Evolutionary conservation across 169 alveolate genomes (phyloP).

Genomic region (Babesia sp.): DNA sequence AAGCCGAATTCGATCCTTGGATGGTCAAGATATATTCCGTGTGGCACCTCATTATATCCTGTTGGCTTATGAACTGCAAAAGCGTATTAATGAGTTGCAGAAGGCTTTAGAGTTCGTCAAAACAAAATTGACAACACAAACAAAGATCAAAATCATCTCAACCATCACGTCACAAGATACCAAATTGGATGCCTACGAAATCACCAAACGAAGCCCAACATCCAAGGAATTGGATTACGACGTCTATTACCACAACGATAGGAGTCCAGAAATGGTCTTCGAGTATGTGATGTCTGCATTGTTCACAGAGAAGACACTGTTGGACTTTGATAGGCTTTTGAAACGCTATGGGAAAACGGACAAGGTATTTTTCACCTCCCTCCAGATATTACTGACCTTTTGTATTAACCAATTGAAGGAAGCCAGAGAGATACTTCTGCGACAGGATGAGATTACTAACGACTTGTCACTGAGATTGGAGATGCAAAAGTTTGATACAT

Average conservation of each 20-base stretch:
- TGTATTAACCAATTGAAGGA: conserved; percentile 18
- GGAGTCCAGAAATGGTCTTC: not conserved
- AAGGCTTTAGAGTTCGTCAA: not conserved
- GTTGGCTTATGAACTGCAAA: not conserved
- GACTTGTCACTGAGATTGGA: conserved; percentile 7
- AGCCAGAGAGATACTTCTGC: conserved; percentile 7
- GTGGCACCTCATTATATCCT: conserved; percentile 15
- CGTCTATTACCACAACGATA: not conserved
- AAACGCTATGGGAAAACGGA: not conserved
- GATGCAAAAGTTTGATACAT: conserved; percentile 27
- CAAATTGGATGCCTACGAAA: not conserved
- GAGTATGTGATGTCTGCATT: not conserved
- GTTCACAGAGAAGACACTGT: conserved; percentile 2
- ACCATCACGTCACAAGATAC: not conserved
- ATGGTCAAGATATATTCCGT: conserved; percentile 6
- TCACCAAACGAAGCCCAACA: not conserved
- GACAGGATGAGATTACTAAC: conserved; percentile 12
- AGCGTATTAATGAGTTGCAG: conserved; percentile 2
- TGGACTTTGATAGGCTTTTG: not conserved
- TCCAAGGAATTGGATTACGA: not conserved
- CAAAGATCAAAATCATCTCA: not conserved
- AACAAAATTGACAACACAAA: not conserved
- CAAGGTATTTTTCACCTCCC: not conserved
- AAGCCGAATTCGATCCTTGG: not conserved
- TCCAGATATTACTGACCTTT: not conserved